Base-by-base conservation (phyloP, 768 basidiomycete genomes). In the Calvatia gigantea region DNA sequence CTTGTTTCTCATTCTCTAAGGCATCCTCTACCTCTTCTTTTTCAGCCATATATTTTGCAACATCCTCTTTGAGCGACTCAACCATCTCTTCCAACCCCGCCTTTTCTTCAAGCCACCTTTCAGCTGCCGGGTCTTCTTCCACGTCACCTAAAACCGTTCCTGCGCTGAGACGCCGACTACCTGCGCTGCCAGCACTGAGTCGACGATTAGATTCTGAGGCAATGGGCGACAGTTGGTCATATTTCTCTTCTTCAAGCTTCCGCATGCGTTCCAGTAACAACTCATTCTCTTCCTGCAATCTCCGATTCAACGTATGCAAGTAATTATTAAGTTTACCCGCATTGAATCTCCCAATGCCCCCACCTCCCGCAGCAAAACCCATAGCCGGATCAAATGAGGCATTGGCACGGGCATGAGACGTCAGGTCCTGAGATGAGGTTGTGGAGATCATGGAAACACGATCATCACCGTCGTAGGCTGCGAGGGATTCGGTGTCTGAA, bases 371-470 rank as follows among this genome's bases (percentile, higher is more conserved):
- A 7, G 84, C 87, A 44, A 87, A 83, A 12, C 89, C 89, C 65
- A 91, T 83, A 1, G 85, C 82, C 23, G 89, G 89, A 63, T 94
- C 94, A 58, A 94, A 92, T 6, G 91, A 94, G 11, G 91, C 90
- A 64, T 96, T 95, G 54, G 83, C 87, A 7, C 90, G 82, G 51
- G 79, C 77, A 65, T 91, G 85, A 4, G 86, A 84, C 2, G 91
- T 91, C 38, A 96, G 75, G 66, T 96, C 93, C 60, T 95, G 89
- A 21, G 94, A 94, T 1, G 91, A 93, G 1, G 89, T 82, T 1
- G 88, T 91, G 3, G 91, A 93, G 44, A 90, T 75, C 67, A 88
- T 84, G 1, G 91, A 93, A 0, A 76, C 81, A 37, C 80, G 75
- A 57, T 86, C 86, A 8, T 69, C 73, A 12, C 75, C 72, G 56